A percentile compares a stretch with the other conserved stretches of the same genome.
phyloP scores from a whole-genome alignment of 805 yeast genomes.

The Saccharomycopsis fibuligera region DNA sequence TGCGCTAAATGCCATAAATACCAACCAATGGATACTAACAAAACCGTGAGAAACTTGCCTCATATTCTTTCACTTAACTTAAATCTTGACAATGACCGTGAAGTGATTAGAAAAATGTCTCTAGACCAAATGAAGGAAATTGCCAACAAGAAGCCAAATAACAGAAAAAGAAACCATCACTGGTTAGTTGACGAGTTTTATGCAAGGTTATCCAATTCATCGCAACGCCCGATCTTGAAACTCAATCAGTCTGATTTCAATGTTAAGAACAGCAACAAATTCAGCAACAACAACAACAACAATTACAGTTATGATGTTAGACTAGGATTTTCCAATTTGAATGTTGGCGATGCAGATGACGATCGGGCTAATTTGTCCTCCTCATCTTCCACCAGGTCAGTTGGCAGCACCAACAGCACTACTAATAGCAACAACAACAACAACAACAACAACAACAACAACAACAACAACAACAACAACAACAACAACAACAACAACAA shows the following conservation, averaged over 20 bases:
- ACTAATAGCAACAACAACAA: constrained; percentile 23
- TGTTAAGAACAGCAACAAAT: constrained; percentile 22
- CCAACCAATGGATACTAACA: constrained; percentile 50
- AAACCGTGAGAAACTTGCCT: constrained; percentile 50
- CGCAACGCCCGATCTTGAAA: constrained; percentile 33
- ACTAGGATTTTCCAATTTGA: no score
- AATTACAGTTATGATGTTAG: constrained; percentile 10
- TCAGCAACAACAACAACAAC: constrained; percentile 24
- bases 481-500: constrained; percentile 5
- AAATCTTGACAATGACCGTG: constrained; percentile 51
- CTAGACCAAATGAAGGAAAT: constrained; percentile 3
- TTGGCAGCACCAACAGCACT: neutral
- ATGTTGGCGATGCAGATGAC: no score
- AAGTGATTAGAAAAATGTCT: constrained; percentile 34
- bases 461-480: constrained; percentile 16
- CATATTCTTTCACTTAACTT: constrained; percentile 59
- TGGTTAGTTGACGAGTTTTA: constrained; percentile 64
- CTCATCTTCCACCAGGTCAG: no score
- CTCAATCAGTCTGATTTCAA: constrained; percentile 27
- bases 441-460: constrained; percentile 23
- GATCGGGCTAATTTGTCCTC: no score
- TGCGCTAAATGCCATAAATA: constrained; percentile 46
- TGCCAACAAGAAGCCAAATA: constrained; percentile 5
- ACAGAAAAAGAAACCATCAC: constrained; percentile 24
- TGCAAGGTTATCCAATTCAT: constrained; percentile 32